Base-by-base conservation (phyloP, 495 filamentous ascomycete genomes). In the Acidiella bohemica region DNA sequence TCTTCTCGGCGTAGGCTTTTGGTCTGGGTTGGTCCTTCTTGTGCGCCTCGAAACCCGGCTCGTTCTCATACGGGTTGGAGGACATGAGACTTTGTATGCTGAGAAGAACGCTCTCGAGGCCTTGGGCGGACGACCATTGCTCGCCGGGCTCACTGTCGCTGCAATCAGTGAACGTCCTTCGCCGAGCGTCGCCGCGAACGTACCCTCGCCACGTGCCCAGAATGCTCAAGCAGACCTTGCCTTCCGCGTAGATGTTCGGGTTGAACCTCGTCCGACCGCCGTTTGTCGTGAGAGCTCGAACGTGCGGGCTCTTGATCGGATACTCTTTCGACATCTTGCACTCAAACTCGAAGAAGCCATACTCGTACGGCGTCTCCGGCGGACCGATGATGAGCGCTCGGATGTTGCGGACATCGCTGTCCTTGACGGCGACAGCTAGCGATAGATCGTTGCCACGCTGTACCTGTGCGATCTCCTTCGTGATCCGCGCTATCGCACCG, bases 51-150 rank as follows among this genome's bases (percentile, higher is more conserved):
- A 81, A 94, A 7, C 90, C 90, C 13, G 90, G 90, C 54, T 97
- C 90, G 49, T 95, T 93, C 58, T 90, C 84, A 59, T 93, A 97
- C 0, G 90, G 90, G 56, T 95, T 93, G 17, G 73, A 61, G 1
- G 85, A 92, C 78, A 97, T 86, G 20, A 97, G 65, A 53, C 85
- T 94, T 58, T 97, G 90, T 38, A 97, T 95, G 4, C 90, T 96
- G 22, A 96, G 74, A 22, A 97, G 59, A 35, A 95, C 81, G 0
- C 90, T 95, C 57, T 97, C 90, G 3, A 97, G 66, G 13, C 90
- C 87, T 56, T 96, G 90, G 2, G 90, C 92, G 0, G 86, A 81
- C 20, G 85, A 93, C 90, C 90, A 97, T 54, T 94, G 75, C 57
- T 97, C 90, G 31, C 84, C 81, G 19, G 75, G 66, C 52, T 88